phyloP scores from a whole-genome alignment of 768 basidiomycete genomes.

The Inosperma sp. region DNA sequence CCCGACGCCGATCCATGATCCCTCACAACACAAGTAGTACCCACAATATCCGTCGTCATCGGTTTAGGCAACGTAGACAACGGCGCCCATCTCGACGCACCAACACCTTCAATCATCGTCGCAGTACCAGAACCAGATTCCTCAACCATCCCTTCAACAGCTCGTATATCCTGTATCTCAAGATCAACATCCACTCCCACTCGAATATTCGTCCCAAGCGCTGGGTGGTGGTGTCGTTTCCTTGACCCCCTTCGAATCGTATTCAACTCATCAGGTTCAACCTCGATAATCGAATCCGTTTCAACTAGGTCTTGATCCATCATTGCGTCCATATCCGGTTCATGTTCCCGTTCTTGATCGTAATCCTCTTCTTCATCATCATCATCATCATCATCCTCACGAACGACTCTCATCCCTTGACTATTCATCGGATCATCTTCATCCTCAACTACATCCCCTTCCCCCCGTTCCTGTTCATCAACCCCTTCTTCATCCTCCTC shows the following conservation, averaged over 20 bases:
- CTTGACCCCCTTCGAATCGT: no score
- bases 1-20: no score
- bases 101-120: neutral
- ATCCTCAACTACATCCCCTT: neutral
- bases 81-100: neutral
- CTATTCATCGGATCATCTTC: slow-evolving; percentile 4
- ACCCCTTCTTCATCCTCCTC: neutral
- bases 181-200: neutral
- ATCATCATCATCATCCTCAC: neutral
- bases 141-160: slow-evolving; percentile 22
- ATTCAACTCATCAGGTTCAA: no score
- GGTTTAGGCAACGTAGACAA: no score
- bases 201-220: neutral
- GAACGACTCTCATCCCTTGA: neutral
- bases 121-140: slow-evolving; percentile 40
- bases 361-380: neutral
- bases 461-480: neutral
- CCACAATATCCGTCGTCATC: neutral
- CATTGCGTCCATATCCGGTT: no score
- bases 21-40: no score
- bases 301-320: no score
- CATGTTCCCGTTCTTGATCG: neutral
- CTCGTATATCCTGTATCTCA: slow-evolving; percentile 5
- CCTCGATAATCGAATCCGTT: no score
- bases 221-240: neutral